Conservation (phyloP, 116 monocot genomes). For the Cymodocea nodosa region DNA sequence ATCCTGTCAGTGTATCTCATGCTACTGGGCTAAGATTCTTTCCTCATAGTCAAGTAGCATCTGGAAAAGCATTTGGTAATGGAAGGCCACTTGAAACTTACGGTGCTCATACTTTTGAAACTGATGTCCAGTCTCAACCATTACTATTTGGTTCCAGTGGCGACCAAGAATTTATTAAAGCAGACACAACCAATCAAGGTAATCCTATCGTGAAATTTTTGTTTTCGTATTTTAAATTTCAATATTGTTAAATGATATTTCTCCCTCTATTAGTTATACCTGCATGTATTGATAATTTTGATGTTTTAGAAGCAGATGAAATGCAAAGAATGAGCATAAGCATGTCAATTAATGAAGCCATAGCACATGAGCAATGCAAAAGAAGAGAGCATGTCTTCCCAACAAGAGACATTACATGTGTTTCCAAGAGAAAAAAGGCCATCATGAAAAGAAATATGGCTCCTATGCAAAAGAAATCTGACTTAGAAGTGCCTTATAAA, state of each 20-base stretch:
- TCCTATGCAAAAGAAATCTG: background rate
- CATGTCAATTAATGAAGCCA: background rate
- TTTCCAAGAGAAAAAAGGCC: background rate
- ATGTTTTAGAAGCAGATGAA: background rate
- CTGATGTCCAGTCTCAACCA: background rate
- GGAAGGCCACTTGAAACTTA: slow-evolving; percentile 3
- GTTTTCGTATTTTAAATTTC: background rate
- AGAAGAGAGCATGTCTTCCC: background rate
- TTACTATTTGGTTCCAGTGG: slow-evolving; percentile 1
- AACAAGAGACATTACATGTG: background rate
- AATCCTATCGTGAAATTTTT: background rate
- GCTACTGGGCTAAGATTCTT: background rate
- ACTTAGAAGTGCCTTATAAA: background rate
- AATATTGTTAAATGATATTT: background rate
- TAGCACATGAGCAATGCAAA: background rate
- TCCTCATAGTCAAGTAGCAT: slow-evolving; percentile 4
- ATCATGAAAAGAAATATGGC: background rate
- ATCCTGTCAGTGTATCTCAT: background rate
- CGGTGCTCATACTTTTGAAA: slow-evolving; percentile 3
- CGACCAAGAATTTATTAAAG: background rate
- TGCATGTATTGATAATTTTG: background rate
- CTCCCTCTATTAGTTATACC: background rate
- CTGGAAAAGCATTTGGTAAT: slow-evolving; percentile 6
- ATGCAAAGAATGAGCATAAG: background rate
- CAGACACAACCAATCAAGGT: background rate